Evolutionary conservation across 306 rosid species (phyloP).

Genomic region (Amphicarpaea edgeworthii): DNA sequence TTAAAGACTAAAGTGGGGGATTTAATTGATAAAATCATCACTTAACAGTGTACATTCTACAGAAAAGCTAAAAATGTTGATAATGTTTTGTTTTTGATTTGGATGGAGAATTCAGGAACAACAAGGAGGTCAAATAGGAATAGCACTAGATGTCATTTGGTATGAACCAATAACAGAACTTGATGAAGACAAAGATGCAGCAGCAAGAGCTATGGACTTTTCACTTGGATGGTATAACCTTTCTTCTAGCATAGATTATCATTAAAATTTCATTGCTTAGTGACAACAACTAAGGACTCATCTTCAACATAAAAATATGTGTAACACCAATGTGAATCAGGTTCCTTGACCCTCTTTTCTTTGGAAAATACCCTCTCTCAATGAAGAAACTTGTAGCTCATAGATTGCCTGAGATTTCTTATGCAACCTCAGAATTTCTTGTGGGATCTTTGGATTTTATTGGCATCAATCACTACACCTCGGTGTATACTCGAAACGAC

Average conservation of each 20-base stretch:
- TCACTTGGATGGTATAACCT: slow-evolving; percentile 74
- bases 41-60: background rate
- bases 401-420: slow-evolving; percentile 78
- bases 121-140: slow-evolving; percentile 89
- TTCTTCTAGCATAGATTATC: slow-evolving; percentile 9
- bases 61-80: background rate
- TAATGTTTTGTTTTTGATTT: background rate
- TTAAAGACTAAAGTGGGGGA: background rate
- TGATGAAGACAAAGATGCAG: slow-evolving; percentile 88
- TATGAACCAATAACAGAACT: slow-evolving; percentile 77
- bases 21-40: background rate
- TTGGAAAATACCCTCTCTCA: slow-evolving; percentile 82
- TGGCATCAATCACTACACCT: slow-evolving; percentile 90
- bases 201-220: slow-evolving; percentile 80
- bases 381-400: slow-evolving; percentile 73
- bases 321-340: slow-evolving; percentile 56
- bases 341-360: slow-evolving; percentile 87
- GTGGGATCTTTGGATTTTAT: slow-evolving; percentile 79
- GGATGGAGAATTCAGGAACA: slow-evolving; percentile 57
- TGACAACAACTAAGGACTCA: slow-evolving; percentile 6
- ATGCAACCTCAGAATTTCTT: slow-evolving; percentile 55
- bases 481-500: slow-evolving; percentile 84
- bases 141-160: slow-evolving; percentile 82
- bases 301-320: background rate
- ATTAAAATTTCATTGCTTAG: background rate